phyloP scores from a whole-genome alignment of 2,329 filamentous ascomycete species.

The Achaetomium macrosporum region DNA sequence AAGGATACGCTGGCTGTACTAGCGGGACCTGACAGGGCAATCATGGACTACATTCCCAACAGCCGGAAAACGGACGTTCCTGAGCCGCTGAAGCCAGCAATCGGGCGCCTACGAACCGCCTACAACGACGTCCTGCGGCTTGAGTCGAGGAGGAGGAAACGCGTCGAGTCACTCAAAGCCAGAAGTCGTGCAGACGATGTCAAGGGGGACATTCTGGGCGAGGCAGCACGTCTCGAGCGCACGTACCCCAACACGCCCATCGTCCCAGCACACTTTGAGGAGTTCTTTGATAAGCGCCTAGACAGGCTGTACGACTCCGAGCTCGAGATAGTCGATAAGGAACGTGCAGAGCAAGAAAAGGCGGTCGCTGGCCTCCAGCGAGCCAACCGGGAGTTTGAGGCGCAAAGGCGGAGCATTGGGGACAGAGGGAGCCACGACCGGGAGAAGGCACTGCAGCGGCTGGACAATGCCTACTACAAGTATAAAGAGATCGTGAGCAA shows the following conservation, averaged over 20 bases:
- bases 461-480: conserved; percentile 89
- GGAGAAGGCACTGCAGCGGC: conserved; percentile 76
- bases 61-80: conserved; percentile 74
- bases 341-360: conserved; percentile 69
- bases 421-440: conserved; percentile 61
- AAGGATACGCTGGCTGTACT: conserved; percentile 71
- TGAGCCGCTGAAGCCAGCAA: conserved; percentile 71
- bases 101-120: conserved; percentile 67
- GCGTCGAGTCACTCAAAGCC: conserved; percentile 70
- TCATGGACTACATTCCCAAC: conserved; percentile 86
- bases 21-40: conserved; percentile 68
- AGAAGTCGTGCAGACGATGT: conserved; percentile 86
- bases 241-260: conserved; percentile 80
- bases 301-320: conserved; percentile 73
- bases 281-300: conserved; percentile 78
- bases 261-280: conserved; percentile 84
- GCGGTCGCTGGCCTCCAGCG: conserved; percentile 64
- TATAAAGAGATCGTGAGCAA: conserved; percentile 96
- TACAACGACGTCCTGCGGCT: conserved; percentile 82
- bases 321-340: conserved; percentile 61
- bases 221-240: conserved; percentile 79
- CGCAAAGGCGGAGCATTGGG: conserved; percentile 62
- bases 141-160: conserved; percentile 72
- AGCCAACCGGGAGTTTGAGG: conserved; percentile 72
- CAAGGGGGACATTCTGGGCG: conserved; percentile 72